Evolutionary conservation across 768 basidiomycete genomes (phyloP), one percentile per base, ranked within the genome.

Genomic region (Lactarius hengduanensis): DNA sequence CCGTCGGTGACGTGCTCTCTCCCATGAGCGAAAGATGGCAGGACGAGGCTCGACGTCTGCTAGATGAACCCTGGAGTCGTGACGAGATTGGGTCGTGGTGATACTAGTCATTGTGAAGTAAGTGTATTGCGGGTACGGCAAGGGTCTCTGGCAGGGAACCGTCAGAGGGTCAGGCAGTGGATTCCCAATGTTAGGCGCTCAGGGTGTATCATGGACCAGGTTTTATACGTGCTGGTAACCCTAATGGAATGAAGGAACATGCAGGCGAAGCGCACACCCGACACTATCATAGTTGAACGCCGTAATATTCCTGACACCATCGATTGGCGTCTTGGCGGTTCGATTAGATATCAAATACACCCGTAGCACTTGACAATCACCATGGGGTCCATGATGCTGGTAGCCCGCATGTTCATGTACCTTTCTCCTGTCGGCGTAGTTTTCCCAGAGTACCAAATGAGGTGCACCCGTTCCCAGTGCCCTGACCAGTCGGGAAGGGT

Each of bases 21-120:
- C 86, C 86, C 85, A 87, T 38, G 73, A 69, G 10, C 72, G 71
- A 71, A 86, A 78, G 61, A 80, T 71, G 34, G 73, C 70, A 36
- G 78, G 74, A 32, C 78, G 81, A 55, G 74, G 72, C 43, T 72
- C 70, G 45, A 86, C 59, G 63, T 86, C 83, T 38, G 80, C 74
- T 53, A 81, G 76, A 67, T 80, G 75, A 38, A 82, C 71, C 55
- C 74, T 69, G 13, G 69, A 71, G 47, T 50, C 18, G 34, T 28
- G 54, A 55, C 40, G 38, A 32, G 28, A 10, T 34, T 45, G 32
- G 30, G 53, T 30, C 8, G 41, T 20, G 7, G 41, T 4, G 50
- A 4, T 28, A 13, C 22, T 53, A 9, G 57, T 15, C 66, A 67
- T 67, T 20, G 38, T 10, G 38, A 41, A 40, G 38, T 15, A 36